phyloP scores from a whole-genome alignment of 768 basidiomycete species.

The Chalciporus sphaerocephalus region DNA sequence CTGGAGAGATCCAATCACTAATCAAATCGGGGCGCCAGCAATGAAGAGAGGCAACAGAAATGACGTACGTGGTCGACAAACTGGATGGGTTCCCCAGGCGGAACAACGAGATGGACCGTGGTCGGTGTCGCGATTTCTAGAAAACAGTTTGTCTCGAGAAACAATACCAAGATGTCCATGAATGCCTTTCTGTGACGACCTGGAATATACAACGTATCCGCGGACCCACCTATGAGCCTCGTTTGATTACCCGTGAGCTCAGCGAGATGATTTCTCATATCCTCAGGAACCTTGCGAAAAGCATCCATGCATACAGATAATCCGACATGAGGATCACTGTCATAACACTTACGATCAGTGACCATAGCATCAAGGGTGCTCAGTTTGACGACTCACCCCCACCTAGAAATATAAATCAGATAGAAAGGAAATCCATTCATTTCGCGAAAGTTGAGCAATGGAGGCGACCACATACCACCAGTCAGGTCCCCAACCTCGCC shows the following conservation, averaged over 20 bases:
- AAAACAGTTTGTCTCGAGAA: conserved; percentile 47
- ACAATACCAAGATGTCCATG: conserved; percentile 40
- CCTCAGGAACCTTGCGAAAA: conserved; percentile 32
- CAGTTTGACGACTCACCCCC: conserved; percentile 33
- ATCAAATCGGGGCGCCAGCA: not conserved
- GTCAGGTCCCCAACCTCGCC: conserved; percentile 38
- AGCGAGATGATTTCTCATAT: conserved; percentile 38
- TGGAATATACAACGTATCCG: conserved; percentile 48
- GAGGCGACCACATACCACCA: conserved; percentile 38
- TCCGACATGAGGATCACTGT: conserved; percentile 42
- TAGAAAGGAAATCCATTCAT: conserved; percentile 3
- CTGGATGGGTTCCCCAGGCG: conserved; percentile 38
- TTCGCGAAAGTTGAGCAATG: not conserved
- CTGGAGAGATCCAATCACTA: conserved; percentile 13
- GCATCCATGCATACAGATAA: conserved; percentile 42
- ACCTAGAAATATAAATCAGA: conserved; percentile 34
- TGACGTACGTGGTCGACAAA: conserved; percentile 45
- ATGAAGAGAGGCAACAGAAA: not conserved
- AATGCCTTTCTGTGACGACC: conserved; percentile 36
- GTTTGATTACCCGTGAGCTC: conserved; percentile 30
- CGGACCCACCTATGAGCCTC: conserved; percentile 45
- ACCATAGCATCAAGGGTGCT: not conserved
- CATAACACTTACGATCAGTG: not conserved
- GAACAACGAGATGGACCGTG: conserved; percentile 39
- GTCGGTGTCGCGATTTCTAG: conserved; percentile 48